Conservation (phyloP, 2,329 filamentous ascomycete genomes). For the Fusarium metavorans region DNA sequence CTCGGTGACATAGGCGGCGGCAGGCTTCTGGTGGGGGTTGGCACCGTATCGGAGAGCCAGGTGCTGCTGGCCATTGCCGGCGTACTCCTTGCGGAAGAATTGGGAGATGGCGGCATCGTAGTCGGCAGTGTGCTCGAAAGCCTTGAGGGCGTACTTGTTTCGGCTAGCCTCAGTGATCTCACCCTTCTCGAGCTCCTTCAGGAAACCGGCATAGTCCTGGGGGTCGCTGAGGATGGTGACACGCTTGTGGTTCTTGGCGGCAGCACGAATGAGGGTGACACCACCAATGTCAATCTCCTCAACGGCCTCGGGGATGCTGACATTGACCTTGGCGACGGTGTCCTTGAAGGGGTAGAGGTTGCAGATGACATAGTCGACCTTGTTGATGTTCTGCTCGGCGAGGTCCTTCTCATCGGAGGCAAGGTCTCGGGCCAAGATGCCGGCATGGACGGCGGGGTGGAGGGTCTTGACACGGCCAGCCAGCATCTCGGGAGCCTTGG, state of each 20-base stretch:
- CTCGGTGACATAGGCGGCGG: slow-evolving; percentile 81
- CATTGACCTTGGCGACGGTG: slow-evolving; percentile 95
- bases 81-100: slow-evolving; percentile 98
- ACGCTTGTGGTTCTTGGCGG: slow-evolving; percentile 96
- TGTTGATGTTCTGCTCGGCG: slow-evolving; percentile 92
- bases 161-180: slow-evolving; percentile 88
- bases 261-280: slow-evolving; percentile 94
- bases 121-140: slow-evolving; percentile 97
- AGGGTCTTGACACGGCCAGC: slow-evolving; percentile 89
- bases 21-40: slow-evolving; percentile 98
- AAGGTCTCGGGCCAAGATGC: slow-evolving; percentile 93
- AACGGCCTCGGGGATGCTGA: slow-evolving; percentile 95
- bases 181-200: slow-evolving; percentile 88
- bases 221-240: slow-evolving; percentile 98
- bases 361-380: slow-evolving; percentile 96
- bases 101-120: slow-evolving; percentile 95
- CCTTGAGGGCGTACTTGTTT: slow-evolving; percentile 93
- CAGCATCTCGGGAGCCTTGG: slow-evolving; percentile 96
- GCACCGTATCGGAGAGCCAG: slow-evolving; percentile 91
- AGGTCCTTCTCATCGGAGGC: slow-evolving; percentile 97
- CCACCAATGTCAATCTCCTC: slow-evolving; percentile 99
- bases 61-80: slow-evolving; percentile 85
- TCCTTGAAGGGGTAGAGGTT: slow-evolving; percentile 99
- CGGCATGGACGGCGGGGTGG: slow-evolving; percentile 90
- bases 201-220: slow-evolving; percentile 91